These are phyloP conservation scores for Xylaria castorea DNA, from an alignment of 495 filamentous ascomycete genomes.

Conservation along the genomic window DNA sequence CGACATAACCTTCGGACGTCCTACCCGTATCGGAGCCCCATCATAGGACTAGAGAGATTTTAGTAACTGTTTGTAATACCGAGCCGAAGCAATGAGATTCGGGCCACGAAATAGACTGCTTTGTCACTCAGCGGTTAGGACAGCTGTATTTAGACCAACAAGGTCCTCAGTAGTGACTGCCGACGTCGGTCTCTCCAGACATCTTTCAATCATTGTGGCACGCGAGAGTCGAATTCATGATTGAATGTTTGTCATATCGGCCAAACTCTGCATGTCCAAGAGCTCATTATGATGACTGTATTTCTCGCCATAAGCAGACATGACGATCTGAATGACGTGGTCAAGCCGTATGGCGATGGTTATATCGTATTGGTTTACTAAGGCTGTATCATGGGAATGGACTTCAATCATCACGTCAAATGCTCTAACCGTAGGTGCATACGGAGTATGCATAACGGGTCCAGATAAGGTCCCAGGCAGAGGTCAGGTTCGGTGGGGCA, in stretches of 20 bases:
- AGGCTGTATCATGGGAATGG: not conserved
- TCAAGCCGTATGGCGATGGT: not conserved
- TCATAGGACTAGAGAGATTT: not conserved
- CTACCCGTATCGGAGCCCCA: constrained; percentile 17
- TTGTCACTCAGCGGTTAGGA: not conserved
- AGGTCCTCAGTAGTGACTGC: not conserved
- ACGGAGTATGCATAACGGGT: not conserved
- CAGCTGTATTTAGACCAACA: not conserved
- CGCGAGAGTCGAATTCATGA: not conserved
- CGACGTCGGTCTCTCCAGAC: not conserved
- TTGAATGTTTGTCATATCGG: not conserved
- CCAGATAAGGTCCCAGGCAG: not conserved
- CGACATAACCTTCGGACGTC: not conserved
- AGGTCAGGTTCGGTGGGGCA: not conserved
- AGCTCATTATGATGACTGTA: constrained; percentile 2
- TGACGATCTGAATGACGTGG: not conserved
- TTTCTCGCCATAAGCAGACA: not conserved
- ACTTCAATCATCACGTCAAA: not conserved
- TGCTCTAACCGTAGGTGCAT: not conserved
- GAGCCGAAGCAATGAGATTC: not conserved
- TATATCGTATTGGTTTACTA: not conserved
- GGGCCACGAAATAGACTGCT: not conserved
- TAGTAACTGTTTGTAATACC: not conserved
- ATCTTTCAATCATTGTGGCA: not conserved
- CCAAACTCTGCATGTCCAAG: not conserved